Evolutionary conservation across 768 basidiomycete species (phyloP).

Genomic region (Calocera viscosa): DNA sequence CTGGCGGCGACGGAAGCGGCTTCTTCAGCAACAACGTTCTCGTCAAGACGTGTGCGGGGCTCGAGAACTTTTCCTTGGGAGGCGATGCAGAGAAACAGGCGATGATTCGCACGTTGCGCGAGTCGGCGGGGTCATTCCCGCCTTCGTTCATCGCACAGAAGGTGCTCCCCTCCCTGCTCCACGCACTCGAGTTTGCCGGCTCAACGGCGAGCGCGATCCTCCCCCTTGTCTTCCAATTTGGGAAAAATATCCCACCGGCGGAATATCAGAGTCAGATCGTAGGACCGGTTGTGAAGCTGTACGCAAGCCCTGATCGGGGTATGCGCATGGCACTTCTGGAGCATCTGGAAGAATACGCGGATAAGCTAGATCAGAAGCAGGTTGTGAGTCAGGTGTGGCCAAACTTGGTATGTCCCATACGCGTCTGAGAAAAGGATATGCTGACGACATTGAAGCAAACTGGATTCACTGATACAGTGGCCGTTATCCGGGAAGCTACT

Average conservation of each 20-base stretch:
- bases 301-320: constrained; percentile 79
- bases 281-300: constrained; percentile 71
- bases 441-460: constrained; percentile 50
- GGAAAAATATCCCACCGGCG: constrained; percentile 47
- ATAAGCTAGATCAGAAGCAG: constrained; percentile 72
- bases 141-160: constrained; percentile 71
- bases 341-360: constrained; percentile 66
- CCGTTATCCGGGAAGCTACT: constrained; percentile 88
- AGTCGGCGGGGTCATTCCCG: constrained; percentile 68
- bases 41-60: constrained; percentile 67
- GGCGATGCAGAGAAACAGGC: constrained; percentile 67
- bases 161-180: constrained; percentile 75
- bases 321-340: constrained; percentile 90
- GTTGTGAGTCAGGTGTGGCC: constrained; percentile 89
- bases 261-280: constrained; percentile 52
- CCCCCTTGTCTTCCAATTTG: constrained; percentile 72
- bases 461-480: constrained; percentile 88
- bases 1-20: constrained; percentile 43
- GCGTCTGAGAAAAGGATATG: not conserved
- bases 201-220: constrained; percentile 63
- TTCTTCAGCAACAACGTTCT: constrained; percentile 77
- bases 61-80: constrained; percentile 73
- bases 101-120: constrained; percentile 64
- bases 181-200: constrained; percentile 67
- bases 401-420: constrained; percentile 50